Evolutionary conservation across 1,139 yeast species (phyloP).

Genomic region (Candida sanyaensis): DNA sequence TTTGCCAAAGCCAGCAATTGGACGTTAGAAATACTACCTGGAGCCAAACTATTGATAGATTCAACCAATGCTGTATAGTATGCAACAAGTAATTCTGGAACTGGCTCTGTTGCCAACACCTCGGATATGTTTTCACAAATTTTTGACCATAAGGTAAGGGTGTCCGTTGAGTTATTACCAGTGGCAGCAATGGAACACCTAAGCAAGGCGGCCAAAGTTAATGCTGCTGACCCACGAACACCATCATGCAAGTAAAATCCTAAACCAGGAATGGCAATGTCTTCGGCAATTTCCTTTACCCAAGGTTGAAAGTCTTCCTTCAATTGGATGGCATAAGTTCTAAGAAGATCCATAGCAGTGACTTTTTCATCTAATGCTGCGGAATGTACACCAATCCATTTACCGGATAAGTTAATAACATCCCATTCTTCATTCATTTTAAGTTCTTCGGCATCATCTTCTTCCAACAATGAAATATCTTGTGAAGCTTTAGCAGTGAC

Average conservation of each 20-base stretch:
- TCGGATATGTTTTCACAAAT: slow-evolving; percentile 69
- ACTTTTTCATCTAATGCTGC: slow-evolving; percentile 91
- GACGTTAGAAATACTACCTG: slow-evolving; percentile 53
- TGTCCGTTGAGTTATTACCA: slow-evolving; percentile 56
- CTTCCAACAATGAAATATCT: slow-evolving; percentile 85
- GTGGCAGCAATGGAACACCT: slow-evolving; percentile 68
- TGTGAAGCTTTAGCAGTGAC: slow-evolving; percentile 87
- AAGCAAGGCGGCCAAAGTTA: slow-evolving; percentile 76
- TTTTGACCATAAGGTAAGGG: slow-evolving; percentile 69
- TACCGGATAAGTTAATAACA: slow-evolving; percentile 86
- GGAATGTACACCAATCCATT: slow-evolving; percentile 92
- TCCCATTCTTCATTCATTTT: slow-evolving; percentile 94
- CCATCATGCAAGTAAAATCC: slow-evolving; percentile 93
- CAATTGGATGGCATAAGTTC: slow-evolving; percentile 84
- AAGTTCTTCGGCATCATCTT: slow-evolving; percentile 81
- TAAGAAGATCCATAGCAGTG: slow-evolving; percentile 83
- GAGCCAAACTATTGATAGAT: slow-evolving; percentile 67
- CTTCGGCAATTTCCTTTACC: slow-evolving; percentile 75
- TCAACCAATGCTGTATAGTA: slow-evolving; percentile 75
- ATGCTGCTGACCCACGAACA: slow-evolving; percentile 88
- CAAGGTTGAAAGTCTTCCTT: slow-evolving; percentile 83
- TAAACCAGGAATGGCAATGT: slow-evolving; percentile 83
- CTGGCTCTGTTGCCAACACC: slow-evolving; percentile 75
- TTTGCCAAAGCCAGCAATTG: slow-evolving; percentile 62
- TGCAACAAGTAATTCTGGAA: slow-evolving; percentile 77